phyloP scores from a whole-genome alignment of 2,329 filamentous ascomycete species.

The Sporothrix pseudoabietina region DNA sequence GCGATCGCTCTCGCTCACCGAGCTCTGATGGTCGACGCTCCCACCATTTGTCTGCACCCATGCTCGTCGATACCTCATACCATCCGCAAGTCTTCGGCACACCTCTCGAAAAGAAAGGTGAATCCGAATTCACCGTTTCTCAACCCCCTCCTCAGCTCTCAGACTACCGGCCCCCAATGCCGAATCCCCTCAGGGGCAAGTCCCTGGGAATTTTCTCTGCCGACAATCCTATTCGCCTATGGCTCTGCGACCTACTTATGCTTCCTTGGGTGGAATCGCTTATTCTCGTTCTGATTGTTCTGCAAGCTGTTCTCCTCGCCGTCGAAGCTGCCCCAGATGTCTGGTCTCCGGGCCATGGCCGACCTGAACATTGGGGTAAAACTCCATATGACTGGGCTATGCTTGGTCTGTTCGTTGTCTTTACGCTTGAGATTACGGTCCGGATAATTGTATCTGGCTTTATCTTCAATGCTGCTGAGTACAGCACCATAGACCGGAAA shows the following conservation, averaged over 20 bases:
- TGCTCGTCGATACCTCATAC: constrained; percentile 55
- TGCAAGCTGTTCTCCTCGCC: constrained; percentile 85
- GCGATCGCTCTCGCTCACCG: constrained; percentile 60
- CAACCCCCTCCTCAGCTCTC: constrained; percentile 40
- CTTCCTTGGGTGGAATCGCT: constrained; percentile 84
- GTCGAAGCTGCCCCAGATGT: constrained; percentile 78
- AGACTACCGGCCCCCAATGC: constrained; percentile 43
- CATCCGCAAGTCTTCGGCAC: constrained; percentile 51
- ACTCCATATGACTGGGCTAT: constrained; percentile 76
- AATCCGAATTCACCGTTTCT: constrained; percentile 40
- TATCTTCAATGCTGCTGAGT: constrained; percentile 84
- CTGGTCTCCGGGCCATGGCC: constrained; percentile 61
- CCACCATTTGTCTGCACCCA: constrained; percentile 48
- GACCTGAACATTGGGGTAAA: constrained; percentile 66
- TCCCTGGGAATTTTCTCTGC: constrained; percentile 83
- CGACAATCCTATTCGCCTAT: constrained; percentile 71
- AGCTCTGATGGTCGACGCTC: constrained; percentile 56
- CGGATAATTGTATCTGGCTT: constrained; percentile 93
- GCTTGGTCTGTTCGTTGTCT: constrained; percentile 81
- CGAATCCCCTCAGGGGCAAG: constrained; percentile 84
- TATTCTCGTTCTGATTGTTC: constrained; percentile 81
- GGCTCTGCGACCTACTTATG: constrained; percentile 80
- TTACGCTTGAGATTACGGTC: constrained; percentile 80
- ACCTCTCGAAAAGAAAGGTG: constrained; percentile 50
- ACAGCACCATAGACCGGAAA: constrained; percentile 83